Conservation (phyloP, 2,329 filamentous ascomycete species). For the Exophiala phaeomuriformis region DNA sequence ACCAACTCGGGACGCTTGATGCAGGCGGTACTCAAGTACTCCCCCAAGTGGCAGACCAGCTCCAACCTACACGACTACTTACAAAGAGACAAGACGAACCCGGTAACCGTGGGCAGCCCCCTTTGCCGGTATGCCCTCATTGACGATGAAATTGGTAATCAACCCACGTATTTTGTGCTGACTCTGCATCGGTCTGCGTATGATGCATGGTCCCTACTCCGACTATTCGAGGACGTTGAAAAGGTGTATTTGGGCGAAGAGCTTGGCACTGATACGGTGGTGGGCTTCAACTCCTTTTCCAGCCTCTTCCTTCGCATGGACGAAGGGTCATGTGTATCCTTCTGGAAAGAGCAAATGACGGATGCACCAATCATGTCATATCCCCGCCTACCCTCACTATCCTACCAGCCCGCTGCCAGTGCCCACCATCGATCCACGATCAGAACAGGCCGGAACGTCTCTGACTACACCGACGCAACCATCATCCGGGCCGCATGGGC, state of each 20-base stretch:
- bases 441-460: background rate
- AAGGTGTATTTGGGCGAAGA: background rate
- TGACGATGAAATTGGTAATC: background rate
- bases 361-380: background rate
- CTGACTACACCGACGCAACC: background rate
- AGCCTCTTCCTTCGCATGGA: too few species aligned
- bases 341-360: background rate
- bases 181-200: background rate
- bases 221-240: background rate
- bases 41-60: background rate
- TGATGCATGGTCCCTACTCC: background rate
- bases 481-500: background rate
- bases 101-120: background rate
- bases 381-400: background rate
- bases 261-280: too few species aligned
- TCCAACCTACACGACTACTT: background rate
- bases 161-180: background rate
- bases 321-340: too few species aligned
- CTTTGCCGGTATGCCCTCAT: background rate
- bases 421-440: background rate
- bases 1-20: background rate
- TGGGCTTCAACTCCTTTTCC: too few species aligned
- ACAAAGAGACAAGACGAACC: background rate
- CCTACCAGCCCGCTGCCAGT: background rate
- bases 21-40: background rate